Conservation (phyloP, 176 grass and related monocot species). For the Musa troglodytarum region DNA sequence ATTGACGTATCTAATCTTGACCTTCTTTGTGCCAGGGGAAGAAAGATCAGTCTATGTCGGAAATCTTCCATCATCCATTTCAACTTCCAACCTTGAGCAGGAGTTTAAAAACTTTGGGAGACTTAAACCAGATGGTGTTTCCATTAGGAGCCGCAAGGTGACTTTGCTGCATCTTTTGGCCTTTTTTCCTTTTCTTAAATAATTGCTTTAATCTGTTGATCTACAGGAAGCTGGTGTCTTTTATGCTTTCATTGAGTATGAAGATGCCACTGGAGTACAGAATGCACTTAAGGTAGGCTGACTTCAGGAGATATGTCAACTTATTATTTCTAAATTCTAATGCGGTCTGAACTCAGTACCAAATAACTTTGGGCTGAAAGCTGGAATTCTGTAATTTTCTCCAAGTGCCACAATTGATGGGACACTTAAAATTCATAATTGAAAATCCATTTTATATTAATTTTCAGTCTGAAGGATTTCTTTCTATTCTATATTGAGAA, state of each 20-base stretch:
- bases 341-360: neutral
- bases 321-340: neutral
- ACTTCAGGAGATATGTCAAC: neutral
- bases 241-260: slow-evolving; percentile 62
- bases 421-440: no score
- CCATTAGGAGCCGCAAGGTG: slow-evolving; percentile 73
- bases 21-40: slow-evolving; percentile 31
- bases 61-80: slow-evolving; percentile 58
- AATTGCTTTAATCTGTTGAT: slow-evolving; percentile 11
- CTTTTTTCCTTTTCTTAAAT: neutral
- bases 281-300: slow-evolving; percentile 48
- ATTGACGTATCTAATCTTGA: slow-evolving; percentile 2
- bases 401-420: no score
- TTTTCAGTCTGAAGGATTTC: neutral
- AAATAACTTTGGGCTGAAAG: no score
- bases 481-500: neutral
- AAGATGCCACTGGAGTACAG: slow-evolving; percentile 47
- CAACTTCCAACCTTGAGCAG: slow-evolving; percentile 56
- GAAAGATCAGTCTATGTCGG: slow-evolving; percentile 54
- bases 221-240: slow-evolving; percentile 61
- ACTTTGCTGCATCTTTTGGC: slow-evolving; percentile 11
- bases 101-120: slow-evolving; percentile 53
- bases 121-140: slow-evolving; percentile 59
- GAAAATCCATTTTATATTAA: no score
- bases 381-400: no score